Percentiles rank a stretch among this genome's conserved stretches.
Conservation (phyloP, 176 grass and related monocot species). For the Bromus sterilis region DNA sequence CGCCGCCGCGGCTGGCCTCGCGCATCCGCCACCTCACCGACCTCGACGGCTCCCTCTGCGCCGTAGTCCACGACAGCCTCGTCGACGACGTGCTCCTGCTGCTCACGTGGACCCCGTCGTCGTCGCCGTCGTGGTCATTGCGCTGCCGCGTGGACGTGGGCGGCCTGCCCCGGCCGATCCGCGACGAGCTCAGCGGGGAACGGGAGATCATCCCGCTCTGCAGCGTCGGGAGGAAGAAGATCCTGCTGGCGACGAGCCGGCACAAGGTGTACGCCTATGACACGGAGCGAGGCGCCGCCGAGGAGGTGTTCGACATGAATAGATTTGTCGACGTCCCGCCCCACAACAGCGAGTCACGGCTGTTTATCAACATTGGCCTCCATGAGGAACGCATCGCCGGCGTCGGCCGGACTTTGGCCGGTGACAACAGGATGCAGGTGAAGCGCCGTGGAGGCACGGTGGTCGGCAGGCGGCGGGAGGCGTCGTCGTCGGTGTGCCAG, state of each 20-base stretch:
- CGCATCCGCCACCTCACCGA: not conserved
- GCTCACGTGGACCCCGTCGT: not conserved
- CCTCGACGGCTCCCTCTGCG: not conserved
- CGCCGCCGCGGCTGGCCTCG: not conserved
- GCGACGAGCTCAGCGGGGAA: not conserved
- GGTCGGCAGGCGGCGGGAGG: not conserved
- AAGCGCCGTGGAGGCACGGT: not conserved
- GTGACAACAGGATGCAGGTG: not conserved
- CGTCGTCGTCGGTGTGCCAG: not conserved
- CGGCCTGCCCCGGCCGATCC: not conserved
- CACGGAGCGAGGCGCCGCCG: not conserved
- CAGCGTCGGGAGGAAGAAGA: not conserved
- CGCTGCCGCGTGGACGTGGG: not conserved
- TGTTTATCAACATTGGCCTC: not conserved
- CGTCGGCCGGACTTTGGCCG: not conserved
- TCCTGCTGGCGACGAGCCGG: conserved; percentile 3
- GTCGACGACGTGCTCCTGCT: not conserved
- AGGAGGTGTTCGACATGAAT: not conserved
- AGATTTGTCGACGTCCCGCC: not conserved
- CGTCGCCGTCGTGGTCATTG: not conserved
- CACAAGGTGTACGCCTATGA: conserved; percentile 6
- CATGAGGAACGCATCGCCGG: not conserved
- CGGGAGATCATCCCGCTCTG: not conserved
- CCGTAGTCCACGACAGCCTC: not conserved
- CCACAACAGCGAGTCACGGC: not conserved